Conservation (phyloP, 2,329 filamentous ascomycete genomes). For the Colletotrichum tropicale region DNA sequence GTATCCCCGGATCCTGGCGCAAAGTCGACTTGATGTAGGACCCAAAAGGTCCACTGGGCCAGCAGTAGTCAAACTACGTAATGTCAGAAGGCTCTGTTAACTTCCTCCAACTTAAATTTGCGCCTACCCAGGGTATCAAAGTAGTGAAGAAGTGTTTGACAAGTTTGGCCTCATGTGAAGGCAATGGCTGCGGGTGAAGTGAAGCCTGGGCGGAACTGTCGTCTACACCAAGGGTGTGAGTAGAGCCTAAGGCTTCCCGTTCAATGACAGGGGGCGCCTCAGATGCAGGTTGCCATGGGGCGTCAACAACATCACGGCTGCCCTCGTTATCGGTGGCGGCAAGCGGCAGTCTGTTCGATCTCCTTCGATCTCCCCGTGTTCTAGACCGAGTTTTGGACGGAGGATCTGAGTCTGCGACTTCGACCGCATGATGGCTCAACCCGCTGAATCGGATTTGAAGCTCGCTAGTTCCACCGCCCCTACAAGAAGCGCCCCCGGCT, state of each 20-base stretch:
- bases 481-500: neutral
- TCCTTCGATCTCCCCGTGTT: neutral
- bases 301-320: neutral
- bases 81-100: neutral
- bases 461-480: neutral
- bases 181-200: fast-evolving
- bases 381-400: neutral
- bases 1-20: neutral
- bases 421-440: neutral
- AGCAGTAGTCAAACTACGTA: neutral
- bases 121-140: neutral
- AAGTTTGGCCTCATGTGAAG: neutral
- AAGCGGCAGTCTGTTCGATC: neutral
- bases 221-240: neutral
- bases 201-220: neutral
- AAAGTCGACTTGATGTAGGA: neutral
- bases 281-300: neutral
- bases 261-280: neutral
- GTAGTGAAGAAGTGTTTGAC: neutral
- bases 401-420: neutral
- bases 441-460: neutral
- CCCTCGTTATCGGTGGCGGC: neutral
- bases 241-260: fast-evolving
- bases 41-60: neutral
- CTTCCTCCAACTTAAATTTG: neutral